These are phyloP conservation scores for Neoconidiobolus thromboides DNA, from an alignment of 371 early-diverging fungal species.

Conservation along the genomic window DNA sequence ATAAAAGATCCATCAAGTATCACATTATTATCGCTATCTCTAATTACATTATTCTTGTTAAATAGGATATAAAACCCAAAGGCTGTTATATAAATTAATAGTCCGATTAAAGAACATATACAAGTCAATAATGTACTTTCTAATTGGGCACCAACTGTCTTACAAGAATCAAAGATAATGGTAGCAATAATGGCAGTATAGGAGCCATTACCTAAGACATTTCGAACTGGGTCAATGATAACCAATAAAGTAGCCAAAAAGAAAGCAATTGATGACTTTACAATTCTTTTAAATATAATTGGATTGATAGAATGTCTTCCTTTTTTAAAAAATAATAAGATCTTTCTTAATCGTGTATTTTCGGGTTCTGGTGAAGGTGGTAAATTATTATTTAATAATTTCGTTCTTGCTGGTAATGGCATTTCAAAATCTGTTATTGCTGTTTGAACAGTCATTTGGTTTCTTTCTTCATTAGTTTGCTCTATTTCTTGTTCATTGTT, in stretches of 20 bases:
- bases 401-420: background rate
- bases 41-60: background rate
- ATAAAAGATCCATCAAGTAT: constrained; percentile 6
- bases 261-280: constrained; percentile 4
- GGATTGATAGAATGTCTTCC: background rate
- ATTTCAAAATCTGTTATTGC: background rate
- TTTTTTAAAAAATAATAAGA: background rate
- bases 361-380: background rate
- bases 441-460: background rate
- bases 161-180: background rate
- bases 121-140: background rate
- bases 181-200: constrained; percentile 1
- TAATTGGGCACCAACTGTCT: constrained; percentile 2
- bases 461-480: background rate
- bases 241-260: constrained; percentile 5
- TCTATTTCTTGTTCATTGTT: background rate
- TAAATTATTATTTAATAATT: background rate
- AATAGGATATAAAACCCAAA: constrained; percentile 1
- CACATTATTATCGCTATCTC: background rate
- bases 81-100: background rate
- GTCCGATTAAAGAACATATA: background rate
- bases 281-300: background rate
- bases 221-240: background rate
- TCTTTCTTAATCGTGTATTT: background rate
- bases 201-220: background rate